Base-by-base conservation (phyloP, 169 alveolate genomes). In the Plasmodium relictum region DNA sequence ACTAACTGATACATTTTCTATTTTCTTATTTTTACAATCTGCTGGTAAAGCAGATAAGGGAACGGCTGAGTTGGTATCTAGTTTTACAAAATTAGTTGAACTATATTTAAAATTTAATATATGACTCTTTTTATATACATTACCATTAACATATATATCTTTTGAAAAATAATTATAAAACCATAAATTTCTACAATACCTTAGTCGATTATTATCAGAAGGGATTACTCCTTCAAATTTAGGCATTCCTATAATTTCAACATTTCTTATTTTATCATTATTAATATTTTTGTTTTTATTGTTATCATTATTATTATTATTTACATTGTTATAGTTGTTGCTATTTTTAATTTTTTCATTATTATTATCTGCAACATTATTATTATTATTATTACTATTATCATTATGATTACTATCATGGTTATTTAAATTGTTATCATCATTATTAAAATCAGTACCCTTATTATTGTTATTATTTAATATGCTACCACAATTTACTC, bases 211-310 rank as follows among this genome's bases (percentile, higher is more conserved):
- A 16, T 42, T 83, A 58, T 83, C 91, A 22, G 91, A 66, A 3
- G 91, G 91, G n/a, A 83, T 83, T 12, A 83, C 91, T 16, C 91
- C 91, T 24, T 83, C 91, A 59, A 45, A 83, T 71, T 83, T 83
- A 0, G 91, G 91, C 85, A 83, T 69, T 6, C 85, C 91, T 0
- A 83, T 62, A 37, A 83, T 83, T 69, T 83, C 86, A 0, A 83
- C 52, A 8, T 7, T 7, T 48, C 41, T 44, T 31, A 3, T 31
- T 16, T 7, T 45, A 12, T 44, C 18, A 0, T 59, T 61, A n/a
- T 62, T 45, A 5, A 16, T 42, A 6, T 73, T 31, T 56, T 52
- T 37, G 31, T 56, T 22, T 26, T 62, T 22, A 22, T 24, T 14
- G 52, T 72, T 7, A 48, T 20, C 22, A 31, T 31, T 63, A 22